Base-by-base conservation (phyloP, 2,329 filamentous ascomycete genomes). In the Epichloe hybrida region DNA sequence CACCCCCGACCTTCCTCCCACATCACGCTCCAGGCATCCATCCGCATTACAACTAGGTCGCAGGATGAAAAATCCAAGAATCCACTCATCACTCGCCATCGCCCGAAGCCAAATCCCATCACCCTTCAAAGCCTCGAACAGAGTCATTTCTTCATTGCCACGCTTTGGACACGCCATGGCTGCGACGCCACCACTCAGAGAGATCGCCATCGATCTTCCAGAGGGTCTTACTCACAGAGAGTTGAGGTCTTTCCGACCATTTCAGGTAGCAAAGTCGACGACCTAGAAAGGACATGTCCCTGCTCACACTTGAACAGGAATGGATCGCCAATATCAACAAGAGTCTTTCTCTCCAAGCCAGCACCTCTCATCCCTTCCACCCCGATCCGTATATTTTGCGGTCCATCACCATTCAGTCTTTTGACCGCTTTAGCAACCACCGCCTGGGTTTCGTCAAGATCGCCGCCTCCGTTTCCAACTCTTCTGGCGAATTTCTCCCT, bases 391-490 rank as follows among this genome's bases (percentile, higher is more conserved):
- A 81, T 61, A 51, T 59, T 6, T 72, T 82, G 0, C 71, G 67
- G 48, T 66, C 67, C 53, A 65, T 81, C 54, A 71, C 3, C 3
- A 66, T 81, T 50, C 77, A 81, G 59, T 68, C 75, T 17, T 73
- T 71, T 55, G 77, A 80, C 59, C 62, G 70, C 34, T 81, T 79
- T 55, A 71, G 72, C 34, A 54, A 54, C 21, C 48, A 55, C 8
- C 67, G 70, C 2, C 61, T 82, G 13, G 78, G 78, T 43, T 83
- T 83, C 60, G 58, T 82, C 21, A 82, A 81, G 55, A 61, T 81
- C 38, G 64, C 63, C 3, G 72, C 77, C 6, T 57, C 63, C 2
- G 66, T 82, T 1, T 62, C 65, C 52, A 81, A 79, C 56, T 51
- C 55, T 1, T 64, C 65, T 0, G 72, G 71, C 50, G 74, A 79